These are phyloP conservation scores for Takakia lepidozioides DNA, from an alignment of 225 moss, liverwort and hornwort genomes.

Conservation along the genomic window DNA sequence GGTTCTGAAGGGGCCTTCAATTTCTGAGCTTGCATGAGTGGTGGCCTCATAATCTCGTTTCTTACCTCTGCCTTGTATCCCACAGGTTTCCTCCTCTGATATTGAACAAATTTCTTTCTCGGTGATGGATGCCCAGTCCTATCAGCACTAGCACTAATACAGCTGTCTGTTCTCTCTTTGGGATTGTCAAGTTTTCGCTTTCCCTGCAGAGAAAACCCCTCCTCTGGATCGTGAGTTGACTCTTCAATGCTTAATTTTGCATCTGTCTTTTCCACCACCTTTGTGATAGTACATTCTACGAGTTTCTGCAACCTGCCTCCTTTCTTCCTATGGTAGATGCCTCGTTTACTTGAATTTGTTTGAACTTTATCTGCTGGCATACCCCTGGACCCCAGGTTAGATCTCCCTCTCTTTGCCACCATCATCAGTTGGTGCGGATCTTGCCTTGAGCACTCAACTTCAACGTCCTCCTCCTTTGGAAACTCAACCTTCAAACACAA, in stretches of 20 bases:
- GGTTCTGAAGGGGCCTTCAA: too few relatives aligned
- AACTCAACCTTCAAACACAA: too few relatives aligned
- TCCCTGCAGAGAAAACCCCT: neutral
- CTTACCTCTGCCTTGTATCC: too few relatives aligned
- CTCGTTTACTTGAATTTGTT: neutral
- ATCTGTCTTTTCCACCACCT: neutral
- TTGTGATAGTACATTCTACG: slow-evolving; percentile 5
- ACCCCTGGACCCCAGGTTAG: slow-evolving; percentile 2
- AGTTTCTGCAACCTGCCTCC: slow-evolving; percentile 8
- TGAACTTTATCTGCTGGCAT: slow-evolving; percentile 3
- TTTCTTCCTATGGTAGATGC: slow-evolving; percentile 1
- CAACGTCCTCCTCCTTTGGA: too few relatives aligned
- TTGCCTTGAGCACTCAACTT: neutral
- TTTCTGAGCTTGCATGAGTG: too few relatives aligned
- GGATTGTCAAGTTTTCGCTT: slow-evolving; percentile 2
- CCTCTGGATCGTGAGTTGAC: neutral
- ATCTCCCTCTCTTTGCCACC: slow-evolving; percentile 6
- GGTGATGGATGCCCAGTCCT: too few relatives aligned
- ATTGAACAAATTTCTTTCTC: too few relatives aligned
- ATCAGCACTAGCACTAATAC: too few relatives aligned
- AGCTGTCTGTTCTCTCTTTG: too few relatives aligned
- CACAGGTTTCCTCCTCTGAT: too few relatives aligned
- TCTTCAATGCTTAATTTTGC: slow-evolving; percentile 1
- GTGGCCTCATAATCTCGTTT: too few relatives aligned
- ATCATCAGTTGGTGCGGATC: neutral